Evolutionary conservation across 1,284 basidiomycete species (phyloP).

Genomic region (Irpex sp.): DNA sequence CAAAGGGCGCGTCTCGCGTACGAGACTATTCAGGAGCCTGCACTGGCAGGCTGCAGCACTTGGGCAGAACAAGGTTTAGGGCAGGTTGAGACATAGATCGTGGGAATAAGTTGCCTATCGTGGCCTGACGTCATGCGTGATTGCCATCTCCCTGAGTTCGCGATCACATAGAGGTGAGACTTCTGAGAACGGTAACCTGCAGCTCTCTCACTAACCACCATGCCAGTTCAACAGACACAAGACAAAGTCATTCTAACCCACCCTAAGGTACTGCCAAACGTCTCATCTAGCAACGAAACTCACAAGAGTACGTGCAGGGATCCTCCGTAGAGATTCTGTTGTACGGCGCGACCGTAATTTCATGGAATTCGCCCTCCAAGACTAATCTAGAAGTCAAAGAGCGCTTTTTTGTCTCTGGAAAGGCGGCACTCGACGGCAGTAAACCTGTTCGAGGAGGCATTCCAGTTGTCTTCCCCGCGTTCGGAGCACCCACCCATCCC

Average conservation of each 20-base stretch:
- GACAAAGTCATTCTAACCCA: conserved; percentile 46
- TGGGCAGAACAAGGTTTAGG: not conserved
- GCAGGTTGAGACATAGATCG: not conserved
- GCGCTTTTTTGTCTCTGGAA: conserved; percentile 74
- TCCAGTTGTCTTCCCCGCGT: conserved; percentile 83
- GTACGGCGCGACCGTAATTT: conserved; percentile 82
- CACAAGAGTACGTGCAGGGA: conserved; percentile 44
- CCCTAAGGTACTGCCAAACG: conserved; percentile 39
- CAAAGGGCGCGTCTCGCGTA: too few species aligned
- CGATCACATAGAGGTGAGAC: not conserved
- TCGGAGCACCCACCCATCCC: conserved; percentile 71
- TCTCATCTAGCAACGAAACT: not conserved
- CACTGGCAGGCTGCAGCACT: too few species aligned
- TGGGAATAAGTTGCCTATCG: not conserved
- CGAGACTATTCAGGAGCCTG: too few species aligned
- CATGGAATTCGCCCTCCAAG: conserved; percentile 56
- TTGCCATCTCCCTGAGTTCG: not conserved
- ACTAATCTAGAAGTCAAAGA: conserved; percentile 45
- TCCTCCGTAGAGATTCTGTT: conserved; percentile 66
- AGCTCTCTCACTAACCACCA: conserved; percentile 20
- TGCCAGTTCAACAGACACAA: conserved; percentile 46
- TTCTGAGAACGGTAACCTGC: not conserved
- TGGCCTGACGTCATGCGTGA: not conserved
- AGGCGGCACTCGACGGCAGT: conserved; percentile 71
- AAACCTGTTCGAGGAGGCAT: conserved; percentile 82